phyloP scores from a whole-genome alignment of 768 basidiomycete genomes.

The Lactarius sp. region DNA sequence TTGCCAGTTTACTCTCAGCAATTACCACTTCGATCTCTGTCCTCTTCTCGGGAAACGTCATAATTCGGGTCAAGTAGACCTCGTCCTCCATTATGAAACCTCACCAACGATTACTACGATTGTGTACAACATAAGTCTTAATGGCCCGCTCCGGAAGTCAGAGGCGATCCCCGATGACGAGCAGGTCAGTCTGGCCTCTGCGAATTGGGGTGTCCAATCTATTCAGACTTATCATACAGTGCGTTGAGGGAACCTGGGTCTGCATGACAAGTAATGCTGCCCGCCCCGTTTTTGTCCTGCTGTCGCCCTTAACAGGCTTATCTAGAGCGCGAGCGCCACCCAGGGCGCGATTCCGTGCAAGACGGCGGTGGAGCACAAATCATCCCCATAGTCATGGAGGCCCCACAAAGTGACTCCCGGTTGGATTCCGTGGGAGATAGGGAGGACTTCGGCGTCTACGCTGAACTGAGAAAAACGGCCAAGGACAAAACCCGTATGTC shows the following conservation, averaged over 20 bases:
- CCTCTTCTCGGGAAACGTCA: slow-evolving; percentile 28
- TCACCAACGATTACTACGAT: slow-evolving; percentile 32
- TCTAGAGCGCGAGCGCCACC: slow-evolving; percentile 13
- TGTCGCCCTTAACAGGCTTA: not conserved
- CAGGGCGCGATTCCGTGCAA: slow-evolving; percentile 8
- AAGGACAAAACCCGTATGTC: slow-evolving; percentile 5
- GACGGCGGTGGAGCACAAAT: not conserved
- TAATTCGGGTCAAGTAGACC: slow-evolving; percentile 20
- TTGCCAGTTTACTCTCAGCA: slow-evolving; percentile 5
- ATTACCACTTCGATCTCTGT: slow-evolving; percentile 30
- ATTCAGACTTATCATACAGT: slow-evolving; percentile 10
- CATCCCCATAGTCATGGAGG: slow-evolving; percentile 10
- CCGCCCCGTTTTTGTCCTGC: not conserved
- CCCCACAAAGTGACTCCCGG: not conserved
- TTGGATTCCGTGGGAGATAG: not conserved
- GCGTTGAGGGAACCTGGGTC: slow-evolving; percentile 22
- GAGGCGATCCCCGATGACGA: slow-evolving; percentile 26
- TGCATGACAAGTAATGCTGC: slow-evolving; percentile 21
- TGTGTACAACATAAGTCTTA: slow-evolving; percentile 30
- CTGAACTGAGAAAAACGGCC: not conserved
- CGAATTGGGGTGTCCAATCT: not conserved
- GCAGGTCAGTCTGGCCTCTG: slow-evolving; percentile 28
- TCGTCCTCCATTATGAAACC: slow-evolving; percentile 26
- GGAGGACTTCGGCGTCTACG: slow-evolving; percentile 17
- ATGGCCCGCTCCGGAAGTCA: slow-evolving; percentile 28